Evolutionary conservation across 768 basidiomycete species (phyloP), one percentile per base, ranked within the genome.

Genomic region (Phanerochaete carnosa): DNA sequence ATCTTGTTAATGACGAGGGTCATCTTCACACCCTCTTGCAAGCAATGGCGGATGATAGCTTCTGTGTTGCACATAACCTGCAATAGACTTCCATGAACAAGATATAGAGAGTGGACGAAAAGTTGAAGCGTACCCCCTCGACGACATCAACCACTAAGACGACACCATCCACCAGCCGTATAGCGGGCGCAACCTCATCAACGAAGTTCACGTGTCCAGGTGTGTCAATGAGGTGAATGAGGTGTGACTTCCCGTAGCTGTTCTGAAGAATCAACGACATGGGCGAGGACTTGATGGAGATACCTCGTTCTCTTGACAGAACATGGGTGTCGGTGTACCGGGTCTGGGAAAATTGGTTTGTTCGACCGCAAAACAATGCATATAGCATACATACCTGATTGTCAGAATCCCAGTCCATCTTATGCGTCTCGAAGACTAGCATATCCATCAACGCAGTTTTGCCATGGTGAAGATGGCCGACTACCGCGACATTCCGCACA

Each of bases 131-230:
- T 70, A 96, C 96, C 67, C 97, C 97, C 78, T 98, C 97, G 4
- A 98, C 92, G n/a, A 92, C 97, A 68, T 99, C 97, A 2, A 99
- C 95, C 0, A 98, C 95, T 25, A 99, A 75, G 1, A 98, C 74
- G 47, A 97, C 86, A 33, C 97, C 97, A 70, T 99, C 97, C 19
- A 84, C 88, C 39, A 98, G 76, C 46, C 97, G 84, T 59, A 95
- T 85, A 8, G 92, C 81, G 7, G 89, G 85, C 1, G 95, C 95
- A 23, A 94, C 94, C 75, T 99, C 97, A 69, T 99, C 97, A n/a
- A 95, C 85, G 70, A 99, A 98, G 75, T 98, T 98, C 61, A 95
- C 93, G 69, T 99, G 97, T 33, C 97, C 97, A 2, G 97, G 97
- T 0, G 97, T 98, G 73, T 99, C 97, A 67, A 99, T 88, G 30